Conservation (phyloP, 2,329 filamentous ascomycete genomes). For the Ophiostoma sp. region DNA sequence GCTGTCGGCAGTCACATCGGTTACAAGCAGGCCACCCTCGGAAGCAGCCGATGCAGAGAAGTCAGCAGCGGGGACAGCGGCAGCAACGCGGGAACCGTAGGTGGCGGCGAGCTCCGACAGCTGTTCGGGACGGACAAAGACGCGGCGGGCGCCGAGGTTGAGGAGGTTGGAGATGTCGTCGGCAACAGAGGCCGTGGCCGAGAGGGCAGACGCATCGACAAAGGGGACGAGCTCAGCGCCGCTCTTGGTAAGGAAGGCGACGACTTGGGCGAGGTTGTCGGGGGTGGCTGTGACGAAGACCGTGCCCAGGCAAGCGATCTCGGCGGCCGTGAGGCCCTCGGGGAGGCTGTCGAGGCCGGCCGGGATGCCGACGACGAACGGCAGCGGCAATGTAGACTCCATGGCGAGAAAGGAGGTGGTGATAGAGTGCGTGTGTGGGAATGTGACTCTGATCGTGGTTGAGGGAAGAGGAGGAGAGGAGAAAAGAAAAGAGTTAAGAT, state of each 20-base stretch:
- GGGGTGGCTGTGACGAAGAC: constrained; percentile 51
- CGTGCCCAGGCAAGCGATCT: constrained; percentile 54
- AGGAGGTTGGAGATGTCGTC: constrained; percentile 76
- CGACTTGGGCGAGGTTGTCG: constrained; percentile 39
- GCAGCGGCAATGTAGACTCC: constrained; percentile 60
- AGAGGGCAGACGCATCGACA: constrained; percentile 68
- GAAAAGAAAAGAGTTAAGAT: not conserved
- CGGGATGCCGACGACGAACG: constrained; percentile 54
- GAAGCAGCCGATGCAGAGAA: constrained; percentile 30
- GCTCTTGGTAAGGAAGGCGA: constrained; percentile 45
- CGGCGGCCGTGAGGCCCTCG: constrained; percentile 50
- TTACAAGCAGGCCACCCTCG: constrained; percentile 48
- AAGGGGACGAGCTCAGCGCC: constrained; percentile 56
- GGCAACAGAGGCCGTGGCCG: constrained; percentile 39
- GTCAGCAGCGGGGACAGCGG: constrained; percentile 39
- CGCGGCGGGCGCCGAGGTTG: constrained; percentile 76
- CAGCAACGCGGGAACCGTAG: constrained; percentile 53
- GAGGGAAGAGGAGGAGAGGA: not conserved
- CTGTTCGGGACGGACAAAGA: constrained; percentile 71
- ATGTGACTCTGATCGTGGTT: not conserved
- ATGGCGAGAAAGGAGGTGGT: constrained; percentile 35
- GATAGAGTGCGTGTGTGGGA: not conserved
- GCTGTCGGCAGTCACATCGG: constrained; percentile 43
- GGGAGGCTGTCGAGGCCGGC: constrained; percentile 40
- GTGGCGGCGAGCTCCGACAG: constrained; percentile 50